A percentile compares a stretch with the other conserved stretches of the same genome.
These are phyloP conservation scores for Yamadazyma oceani DNA, from an alignment of 1,139 yeast species.

Conservation along the genomic window DNA sequence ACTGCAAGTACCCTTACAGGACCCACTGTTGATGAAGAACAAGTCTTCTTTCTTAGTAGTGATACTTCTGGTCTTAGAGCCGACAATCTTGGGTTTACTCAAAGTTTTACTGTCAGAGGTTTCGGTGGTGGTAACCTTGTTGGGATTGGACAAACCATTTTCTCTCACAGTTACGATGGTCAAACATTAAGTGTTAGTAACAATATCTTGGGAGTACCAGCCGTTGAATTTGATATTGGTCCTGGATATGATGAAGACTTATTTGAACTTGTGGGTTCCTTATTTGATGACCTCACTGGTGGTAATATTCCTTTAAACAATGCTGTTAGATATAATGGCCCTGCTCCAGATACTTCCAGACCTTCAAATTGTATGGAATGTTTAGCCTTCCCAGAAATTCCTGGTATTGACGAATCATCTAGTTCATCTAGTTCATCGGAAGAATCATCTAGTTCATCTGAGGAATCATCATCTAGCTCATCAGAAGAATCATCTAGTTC, in stretches of 20 bases:
- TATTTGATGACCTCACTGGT: slow-evolving; percentile 8
- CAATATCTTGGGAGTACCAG: slow-evolving; percentile 4
- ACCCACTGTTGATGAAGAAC: slow-evolving; percentile 16
- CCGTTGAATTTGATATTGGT: slow-evolving; percentile 21
- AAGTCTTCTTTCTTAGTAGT: slow-evolving; percentile 24
- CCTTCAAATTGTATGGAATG: slow-evolving; percentile 14
- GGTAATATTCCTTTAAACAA: slow-evolving; percentile 11
- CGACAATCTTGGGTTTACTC: slow-evolving; percentile 18
- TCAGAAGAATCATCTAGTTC: slow-evolving; percentile 6
- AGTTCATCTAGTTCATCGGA: slow-evolving; percentile 9
- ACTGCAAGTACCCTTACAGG: slow-evolving; percentile 18
- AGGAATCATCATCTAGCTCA: slow-evolving; percentile 1
- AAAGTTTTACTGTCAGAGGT: slow-evolving; percentile 29
- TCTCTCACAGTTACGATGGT: slow-evolving; percentile 12
- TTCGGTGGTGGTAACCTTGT: slow-evolving; percentile 32
- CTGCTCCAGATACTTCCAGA: slow-evolving; percentile 14
- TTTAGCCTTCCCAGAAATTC: slow-evolving; percentile 12
- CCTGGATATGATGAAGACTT: slow-evolving; percentile 18
- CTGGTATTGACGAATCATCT: slow-evolving; percentile 11
- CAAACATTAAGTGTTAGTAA: slow-evolving; percentile 9
- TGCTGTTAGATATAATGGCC: slow-evolving; percentile 19
- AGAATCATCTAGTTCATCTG: slow-evolving; percentile 5
- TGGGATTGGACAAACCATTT: slow-evolving; percentile 21
- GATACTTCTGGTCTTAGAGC: slow-evolving; percentile 21
- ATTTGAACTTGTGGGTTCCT: slow-evolving; percentile 14